A percentile compares a stretch with the other conserved stretches of the same genome.
These are phyloP conservation scores for Pouteria glomerata DNA, from an alignment of 148 eudicot species.

Conservation along the genomic window DNA sequence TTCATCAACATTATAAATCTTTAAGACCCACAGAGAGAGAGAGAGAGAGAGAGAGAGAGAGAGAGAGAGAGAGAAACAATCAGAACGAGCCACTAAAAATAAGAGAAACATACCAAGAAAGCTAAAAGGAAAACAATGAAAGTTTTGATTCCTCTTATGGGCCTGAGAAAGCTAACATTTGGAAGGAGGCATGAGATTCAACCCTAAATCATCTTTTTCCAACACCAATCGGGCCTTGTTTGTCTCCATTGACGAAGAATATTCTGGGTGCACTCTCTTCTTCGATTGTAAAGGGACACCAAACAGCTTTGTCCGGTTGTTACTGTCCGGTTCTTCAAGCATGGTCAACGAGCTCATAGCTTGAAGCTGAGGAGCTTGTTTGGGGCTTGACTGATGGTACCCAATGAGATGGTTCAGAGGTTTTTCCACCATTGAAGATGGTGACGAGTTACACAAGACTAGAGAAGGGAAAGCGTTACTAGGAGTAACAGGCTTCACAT, in stretches of 20 bases:
- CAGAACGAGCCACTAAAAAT: neutral
- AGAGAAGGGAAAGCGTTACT: conserved; percentile 22
- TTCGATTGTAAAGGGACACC: conserved; percentile 66
- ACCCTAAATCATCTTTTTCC: conserved; percentile 79
- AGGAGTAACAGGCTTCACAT: conserved; percentile 69
- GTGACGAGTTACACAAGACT: conserved; percentile 1
- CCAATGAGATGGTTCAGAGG: conserved; percentile 22
- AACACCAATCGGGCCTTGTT: conserved; percentile 56
- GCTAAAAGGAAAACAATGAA: neutral
- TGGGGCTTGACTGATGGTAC: conserved; percentile 7
- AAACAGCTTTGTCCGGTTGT: conserved; percentile 48
- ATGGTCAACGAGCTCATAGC: neutral
- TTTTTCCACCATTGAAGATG: conserved; percentile 13
- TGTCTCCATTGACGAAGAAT: conserved; percentile 21
- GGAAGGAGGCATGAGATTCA: conserved; percentile 89
- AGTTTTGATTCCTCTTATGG: neutral
- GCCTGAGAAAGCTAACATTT: conserved; percentile 22
- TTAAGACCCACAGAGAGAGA: neutral
- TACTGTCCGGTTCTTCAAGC: conserved; percentile 15
- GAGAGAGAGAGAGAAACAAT: neutral
- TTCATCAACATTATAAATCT: neutral
- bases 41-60: neutral
- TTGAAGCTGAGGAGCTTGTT: neutral
- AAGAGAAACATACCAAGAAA: neutral
- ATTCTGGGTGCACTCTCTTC: conserved; percentile 69